These are phyloP conservation scores for Pezicula radicicola DNA, from an alignment of 2,329 filamentous ascomycete genomes.

Conservation along the genomic window DNA sequence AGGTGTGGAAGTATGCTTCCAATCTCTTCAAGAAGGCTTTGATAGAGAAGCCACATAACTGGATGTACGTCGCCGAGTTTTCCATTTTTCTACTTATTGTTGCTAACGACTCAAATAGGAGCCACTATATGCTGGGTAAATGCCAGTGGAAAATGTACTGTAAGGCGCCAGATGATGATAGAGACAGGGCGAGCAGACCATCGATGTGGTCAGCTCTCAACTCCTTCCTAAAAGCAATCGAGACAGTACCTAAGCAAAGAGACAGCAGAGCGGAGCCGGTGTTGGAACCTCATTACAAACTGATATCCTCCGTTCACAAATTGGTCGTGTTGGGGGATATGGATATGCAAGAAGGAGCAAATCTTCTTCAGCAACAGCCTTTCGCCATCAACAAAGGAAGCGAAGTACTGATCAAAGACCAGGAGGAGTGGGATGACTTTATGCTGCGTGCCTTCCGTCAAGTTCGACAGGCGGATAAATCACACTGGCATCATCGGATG, in stretches of 20 bases:
- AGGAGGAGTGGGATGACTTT: conserved; percentile 56
- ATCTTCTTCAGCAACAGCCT: conserved; percentile 31
- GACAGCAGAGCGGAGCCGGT: conserved; percentile 61
- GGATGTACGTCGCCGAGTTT: conserved; percentile 47
- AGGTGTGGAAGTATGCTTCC: conserved; percentile 63
- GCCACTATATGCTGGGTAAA: conserved; percentile 68
- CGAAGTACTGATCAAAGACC: conserved; percentile 19
- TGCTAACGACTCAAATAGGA: conserved; percentile 36
- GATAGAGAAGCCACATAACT: conserved; percentile 54
- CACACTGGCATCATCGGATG: conserved; percentile 75
- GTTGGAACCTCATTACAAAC: conserved; percentile 71
- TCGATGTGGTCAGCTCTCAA: conserved; percentile 47
- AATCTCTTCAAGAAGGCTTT: conserved; percentile 58
- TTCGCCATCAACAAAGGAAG: conserved; percentile 25
- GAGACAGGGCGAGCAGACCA: conserved; percentile 29
- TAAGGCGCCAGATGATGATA: conserved; percentile 36
- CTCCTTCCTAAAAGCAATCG: conserved; percentile 56
- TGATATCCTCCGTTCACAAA: conserved; percentile 65
- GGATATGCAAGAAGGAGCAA: conserved; percentile 25
- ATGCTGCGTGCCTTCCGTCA: conserved; percentile 41
- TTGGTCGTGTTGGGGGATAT: conserved; percentile 41
- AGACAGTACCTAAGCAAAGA: conserved; percentile 56
- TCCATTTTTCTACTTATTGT: not conserved
- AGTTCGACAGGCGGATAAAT: conserved; percentile 54
- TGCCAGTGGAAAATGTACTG: conserved; percentile 70